Evolutionary conservation across 768 basidiomycete genomes (phyloP).

Genomic region (Lentinula sp.): DNA sequence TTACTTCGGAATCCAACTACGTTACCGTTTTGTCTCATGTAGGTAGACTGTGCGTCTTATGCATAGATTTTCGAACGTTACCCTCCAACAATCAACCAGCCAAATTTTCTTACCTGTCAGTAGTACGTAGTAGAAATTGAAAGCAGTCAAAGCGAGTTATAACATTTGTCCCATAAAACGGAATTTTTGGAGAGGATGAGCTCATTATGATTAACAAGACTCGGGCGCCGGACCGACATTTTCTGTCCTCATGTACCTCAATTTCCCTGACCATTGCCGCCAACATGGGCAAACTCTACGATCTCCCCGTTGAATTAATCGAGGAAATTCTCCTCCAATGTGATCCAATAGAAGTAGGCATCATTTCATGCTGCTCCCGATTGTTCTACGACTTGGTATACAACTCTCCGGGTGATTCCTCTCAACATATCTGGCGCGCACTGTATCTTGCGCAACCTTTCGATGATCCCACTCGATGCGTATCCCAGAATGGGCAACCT

Average conservation of each 20-base stretch:
- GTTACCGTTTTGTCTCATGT: background rate
- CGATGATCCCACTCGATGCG: slow-evolving; percentile 56
- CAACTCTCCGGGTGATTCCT: slow-evolving; percentile 17
- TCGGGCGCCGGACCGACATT: no score
- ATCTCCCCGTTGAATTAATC: slow-evolving; percentile 53
- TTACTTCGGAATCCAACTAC: no score
- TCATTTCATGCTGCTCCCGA: slow-evolving; percentile 44
- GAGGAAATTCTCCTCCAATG: slow-evolving; percentile 51
- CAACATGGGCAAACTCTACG: background rate
- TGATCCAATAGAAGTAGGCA: slow-evolving; percentile 57
- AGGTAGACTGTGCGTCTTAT: no score
- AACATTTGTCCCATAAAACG: no score
- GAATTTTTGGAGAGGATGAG: no score
- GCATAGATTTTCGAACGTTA: no score
- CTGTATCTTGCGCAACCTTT: slow-evolving; percentile 59
- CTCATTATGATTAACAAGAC: no score
- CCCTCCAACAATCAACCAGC: no score
- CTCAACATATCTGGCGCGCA: slow-evolving; percentile 54
- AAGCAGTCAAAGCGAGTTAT: no score
- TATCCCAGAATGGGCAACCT: slow-evolving; percentile 28
- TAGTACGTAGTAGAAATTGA: no score
- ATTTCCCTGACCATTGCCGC: background rate
- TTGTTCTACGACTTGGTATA: slow-evolving; percentile 40
- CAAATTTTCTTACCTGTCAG: no score
- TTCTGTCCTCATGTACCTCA: background rate